phyloP scores from a whole-genome alignment of 768 basidiomycete species.

The Tephrocybe sp. region DNA sequence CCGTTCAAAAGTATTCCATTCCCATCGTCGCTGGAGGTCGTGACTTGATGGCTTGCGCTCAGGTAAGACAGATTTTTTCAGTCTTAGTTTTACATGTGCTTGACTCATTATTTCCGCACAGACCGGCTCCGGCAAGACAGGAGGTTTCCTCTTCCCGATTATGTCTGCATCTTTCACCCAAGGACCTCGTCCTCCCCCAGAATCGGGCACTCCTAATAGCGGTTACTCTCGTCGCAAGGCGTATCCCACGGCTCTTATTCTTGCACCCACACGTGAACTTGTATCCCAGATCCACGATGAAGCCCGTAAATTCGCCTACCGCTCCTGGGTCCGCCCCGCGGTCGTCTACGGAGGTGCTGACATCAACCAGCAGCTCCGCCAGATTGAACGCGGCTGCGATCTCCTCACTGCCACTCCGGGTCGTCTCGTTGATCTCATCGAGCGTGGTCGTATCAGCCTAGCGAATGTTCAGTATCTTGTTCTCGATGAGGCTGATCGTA shows the following conservation, averaged over 20 bases:
- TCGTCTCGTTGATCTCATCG: constrained; percentile 97
- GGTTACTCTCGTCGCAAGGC: constrained; percentile 82
- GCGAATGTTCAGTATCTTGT: constrained; percentile 97
- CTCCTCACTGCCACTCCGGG: constrained; percentile 95
- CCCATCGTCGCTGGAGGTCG: constrained; percentile 91
- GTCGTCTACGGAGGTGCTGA: constrained; percentile 99
- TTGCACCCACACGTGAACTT: constrained; percentile 97
- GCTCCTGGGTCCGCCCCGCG: constrained; percentile 98
- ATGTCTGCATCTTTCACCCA: constrained; percentile 86
- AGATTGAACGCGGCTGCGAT: constrained; percentile 95
- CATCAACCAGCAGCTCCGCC: constrained; percentile 91
- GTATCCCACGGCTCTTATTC: constrained; percentile 94
- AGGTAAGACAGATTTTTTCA: constrained; percentile 43
- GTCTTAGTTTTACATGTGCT: constrained; percentile 2
- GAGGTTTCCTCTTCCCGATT: constrained; percentile 98
- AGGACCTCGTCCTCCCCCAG: constrained; percentile 76
- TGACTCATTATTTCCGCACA: constrained; percentile 29
- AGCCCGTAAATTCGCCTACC: constrained; percentile 97
- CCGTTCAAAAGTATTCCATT: constrained; percentile 99
- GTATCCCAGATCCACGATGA: constrained; percentile 99
- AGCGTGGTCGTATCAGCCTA: constrained; percentile 94
- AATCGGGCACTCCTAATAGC: constrained; percentile 40
- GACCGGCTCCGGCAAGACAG: constrained; percentile 99
- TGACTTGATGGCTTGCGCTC: constrained; percentile 94
- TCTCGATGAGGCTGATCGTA: constrained; percentile 98